phyloP scores from a whole-genome alignment of 768 basidiomycete species.

The Gymnopilus junonius region DNA sequence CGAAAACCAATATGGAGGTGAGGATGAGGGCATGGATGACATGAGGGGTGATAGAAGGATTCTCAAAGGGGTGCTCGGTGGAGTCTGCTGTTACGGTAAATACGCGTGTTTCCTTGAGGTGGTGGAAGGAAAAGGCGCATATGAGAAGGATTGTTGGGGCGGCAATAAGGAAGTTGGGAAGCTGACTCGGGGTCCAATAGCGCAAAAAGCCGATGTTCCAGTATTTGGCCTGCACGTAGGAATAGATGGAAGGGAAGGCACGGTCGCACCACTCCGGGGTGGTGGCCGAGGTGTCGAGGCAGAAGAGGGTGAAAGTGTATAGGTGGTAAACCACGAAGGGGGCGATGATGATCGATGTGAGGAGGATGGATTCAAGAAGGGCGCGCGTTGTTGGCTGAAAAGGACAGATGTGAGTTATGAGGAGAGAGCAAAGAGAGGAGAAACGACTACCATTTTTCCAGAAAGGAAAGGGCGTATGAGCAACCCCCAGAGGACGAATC shows the following conservation, averaged over 20 bases:
- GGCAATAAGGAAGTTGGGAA: slow-evolving; percentile 88
- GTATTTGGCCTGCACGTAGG: slow-evolving; percentile 80
- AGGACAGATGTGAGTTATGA: not conserved
- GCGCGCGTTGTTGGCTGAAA: slow-evolving; percentile 38
- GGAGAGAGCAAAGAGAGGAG: slow-evolving; percentile 1
- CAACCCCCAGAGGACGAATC: slow-evolving; percentile 79
- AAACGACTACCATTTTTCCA: slow-evolving; percentile 33
- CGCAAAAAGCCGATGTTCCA: slow-evolving; percentile 87
- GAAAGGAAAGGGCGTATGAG: slow-evolving; percentile 57
- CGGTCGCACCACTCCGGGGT: slow-evolving; percentile 64
- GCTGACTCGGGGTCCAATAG: slow-evolving; percentile 84
- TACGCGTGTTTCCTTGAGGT: slow-evolving; percentile 28
- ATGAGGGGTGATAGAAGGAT: slow-evolving; percentile 60
- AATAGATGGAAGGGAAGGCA: slow-evolving; percentile 73
- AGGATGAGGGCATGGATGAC: slow-evolving; percentile 73
- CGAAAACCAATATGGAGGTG: slow-evolving; percentile 68
- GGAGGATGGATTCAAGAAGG: slow-evolving; percentile 39
- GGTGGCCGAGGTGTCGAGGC: slow-evolving; percentile 32
- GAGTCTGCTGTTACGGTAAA: not conserved
- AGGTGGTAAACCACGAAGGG: slow-evolving; percentile 81
- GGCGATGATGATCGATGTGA: slow-evolving; percentile 50
- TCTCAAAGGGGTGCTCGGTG: slow-evolving; percentile 5
- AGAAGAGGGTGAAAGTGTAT: slow-evolving; percentile 70
- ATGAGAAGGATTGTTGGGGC: slow-evolving; percentile 67
- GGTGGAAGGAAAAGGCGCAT: slow-evolving; percentile 42